Conservation (phyloP, 495 filamentous ascomycete genomes). For the Penicillium canariense region DNA sequence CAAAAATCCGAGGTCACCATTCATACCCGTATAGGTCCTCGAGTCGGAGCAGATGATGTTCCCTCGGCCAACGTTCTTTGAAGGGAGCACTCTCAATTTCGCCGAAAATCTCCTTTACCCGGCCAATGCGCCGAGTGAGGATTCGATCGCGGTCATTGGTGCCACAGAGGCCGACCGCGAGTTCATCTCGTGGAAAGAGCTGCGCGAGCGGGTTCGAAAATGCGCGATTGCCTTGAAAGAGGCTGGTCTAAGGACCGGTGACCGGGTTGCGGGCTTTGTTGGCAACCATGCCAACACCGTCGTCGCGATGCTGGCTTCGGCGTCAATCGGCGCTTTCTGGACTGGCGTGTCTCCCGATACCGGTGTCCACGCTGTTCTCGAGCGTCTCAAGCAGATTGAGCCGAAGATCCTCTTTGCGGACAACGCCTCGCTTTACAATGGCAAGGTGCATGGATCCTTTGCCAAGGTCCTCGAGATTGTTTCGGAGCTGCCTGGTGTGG, state of each 20-base stretch:
- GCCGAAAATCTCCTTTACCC: slow-evolving; percentile 90
- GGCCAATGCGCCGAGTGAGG: slow-evolving; percentile 53
- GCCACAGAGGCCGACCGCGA: slow-evolving; percentile 69
- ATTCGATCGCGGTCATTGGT: slow-evolving; percentile 63
- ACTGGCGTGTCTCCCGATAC: slow-evolving; percentile 84
- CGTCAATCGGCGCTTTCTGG: slow-evolving; percentile 84
- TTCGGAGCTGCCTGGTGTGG: slow-evolving; percentile 57
- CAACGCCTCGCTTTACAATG: slow-evolving; percentile 85
- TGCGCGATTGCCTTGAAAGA: slow-evolving; percentile 70
- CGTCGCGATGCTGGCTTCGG: slow-evolving; percentile 80
- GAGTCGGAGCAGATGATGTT: slow-evolving; percentile 67
- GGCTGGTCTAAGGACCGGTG: slow-evolving; percentile 59
- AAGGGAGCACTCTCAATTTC: slow-evolving; percentile 77
- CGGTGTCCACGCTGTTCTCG: slow-evolving; percentile 75
- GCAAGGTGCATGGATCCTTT: slow-evolving; percentile 70
- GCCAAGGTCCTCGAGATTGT: slow-evolving; percentile 73
- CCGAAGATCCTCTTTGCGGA: slow-evolving; percentile 81
- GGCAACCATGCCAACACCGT: slow-evolving; percentile 84
- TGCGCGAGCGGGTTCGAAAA: slow-evolving; percentile 71
- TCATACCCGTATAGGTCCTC: slow-evolving; percentile 55
- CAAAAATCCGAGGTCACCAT: not conserved
- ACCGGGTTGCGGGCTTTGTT: slow-evolving; percentile 80
- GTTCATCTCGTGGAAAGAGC: slow-evolving; percentile 73
- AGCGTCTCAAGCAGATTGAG: slow-evolving; percentile 77
- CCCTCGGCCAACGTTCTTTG: slow-evolving; percentile 81